phyloP scores from a whole-genome alignment of 495 filamentous ascomycete species.

The Penicillium diatomitis region DNA sequence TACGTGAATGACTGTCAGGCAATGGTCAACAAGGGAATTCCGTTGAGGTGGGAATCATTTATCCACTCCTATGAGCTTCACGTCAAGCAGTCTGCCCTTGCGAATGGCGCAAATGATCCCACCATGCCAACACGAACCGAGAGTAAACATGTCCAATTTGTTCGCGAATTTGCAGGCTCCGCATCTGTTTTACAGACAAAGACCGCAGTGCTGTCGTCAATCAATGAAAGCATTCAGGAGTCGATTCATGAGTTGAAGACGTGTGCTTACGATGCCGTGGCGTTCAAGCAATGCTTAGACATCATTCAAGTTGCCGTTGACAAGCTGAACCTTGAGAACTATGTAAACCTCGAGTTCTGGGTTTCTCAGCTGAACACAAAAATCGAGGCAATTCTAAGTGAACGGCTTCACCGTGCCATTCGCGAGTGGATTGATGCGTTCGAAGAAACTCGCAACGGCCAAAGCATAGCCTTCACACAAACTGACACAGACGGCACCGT shows the following conservation, averaged over 20 bases:
- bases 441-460: slow-evolving; percentile 44
- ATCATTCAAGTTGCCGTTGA: slow-evolving; percentile 82
- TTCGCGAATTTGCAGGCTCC: slow-evolving; percentile 79
- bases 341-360: slow-evolving; percentile 84
- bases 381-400: slow-evolving; percentile 67
- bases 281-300: slow-evolving; percentile 74
- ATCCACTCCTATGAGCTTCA: slow-evolving; percentile 92
- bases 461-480: slow-evolving; percentile 25
- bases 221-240: slow-evolving; percentile 76
- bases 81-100: slow-evolving; percentile 58
- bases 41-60: slow-evolving; percentile 92
- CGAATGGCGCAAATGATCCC: slow-evolving; percentile 51
- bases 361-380: slow-evolving; percentile 74
- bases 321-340: slow-evolving; percentile 90
- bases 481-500: slow-evolving; percentile 31
- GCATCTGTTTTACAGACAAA: slow-evolving; percentile 83
- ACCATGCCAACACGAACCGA: slow-evolving; percentile 52
- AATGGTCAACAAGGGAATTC: slow-evolving; percentile 76
- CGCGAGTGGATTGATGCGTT: slow-evolving; percentile 79
- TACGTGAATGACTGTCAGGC: slow-evolving; percentile 80
- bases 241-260: slow-evolving; percentile 72
- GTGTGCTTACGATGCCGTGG: slow-evolving; percentile 66
- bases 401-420: slow-evolving; percentile 71
- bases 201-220: slow-evolving; percentile 62
- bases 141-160: slow-evolving; percentile 92